phyloP scores from a whole-genome alignment of 192 early-diverging fungal species.

The Entomortierella lignicola region DNA sequence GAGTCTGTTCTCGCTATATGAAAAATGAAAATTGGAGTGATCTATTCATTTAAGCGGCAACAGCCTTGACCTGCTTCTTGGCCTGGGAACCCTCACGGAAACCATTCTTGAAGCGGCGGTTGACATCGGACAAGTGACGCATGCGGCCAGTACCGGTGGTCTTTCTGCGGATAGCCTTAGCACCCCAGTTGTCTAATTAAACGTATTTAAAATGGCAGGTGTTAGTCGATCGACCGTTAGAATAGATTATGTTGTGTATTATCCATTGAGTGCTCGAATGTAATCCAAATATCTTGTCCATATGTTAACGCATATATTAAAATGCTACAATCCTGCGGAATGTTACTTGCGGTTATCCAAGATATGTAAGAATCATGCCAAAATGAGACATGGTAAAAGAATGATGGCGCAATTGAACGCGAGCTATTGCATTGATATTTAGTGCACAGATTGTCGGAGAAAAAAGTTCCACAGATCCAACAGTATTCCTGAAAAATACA shows the following conservation, averaged over 20 bases:
- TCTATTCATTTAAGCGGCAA: conserved; percentile 13
- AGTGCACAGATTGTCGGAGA: not conserved
- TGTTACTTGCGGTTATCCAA: no score
- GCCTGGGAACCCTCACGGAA: conserved; percentile 86
- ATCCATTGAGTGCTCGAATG: no score
- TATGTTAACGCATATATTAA: no score
- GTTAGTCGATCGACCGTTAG: no score
- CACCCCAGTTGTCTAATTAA: conserved; percentile 88
- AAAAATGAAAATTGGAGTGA: not conserved
- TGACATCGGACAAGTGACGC: conserved; percentile 93
- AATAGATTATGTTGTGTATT: no score
- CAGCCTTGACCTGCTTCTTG: conserved; percentile 56
- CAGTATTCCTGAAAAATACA: not conserved
- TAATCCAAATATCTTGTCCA: no score
- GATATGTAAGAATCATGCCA: no score
- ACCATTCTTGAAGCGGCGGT: conserved; percentile 95
- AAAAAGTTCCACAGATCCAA: not conserved
- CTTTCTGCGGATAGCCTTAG: conserved; percentile 98
- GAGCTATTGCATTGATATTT: no score
- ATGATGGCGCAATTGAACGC: no score
- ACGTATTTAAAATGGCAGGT: not conserved
- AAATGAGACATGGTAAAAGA: no score
- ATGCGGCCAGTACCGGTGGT: conserved; percentile 99
- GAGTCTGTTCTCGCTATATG: not conserved
- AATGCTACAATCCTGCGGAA: no score